Percentiles rank a stretch among this genome's conserved stretches.
phyloP scores from a whole-genome alignment of 2,329 filamentous ascomycete species.

The Thielaviopsis cerberus region DNA sequence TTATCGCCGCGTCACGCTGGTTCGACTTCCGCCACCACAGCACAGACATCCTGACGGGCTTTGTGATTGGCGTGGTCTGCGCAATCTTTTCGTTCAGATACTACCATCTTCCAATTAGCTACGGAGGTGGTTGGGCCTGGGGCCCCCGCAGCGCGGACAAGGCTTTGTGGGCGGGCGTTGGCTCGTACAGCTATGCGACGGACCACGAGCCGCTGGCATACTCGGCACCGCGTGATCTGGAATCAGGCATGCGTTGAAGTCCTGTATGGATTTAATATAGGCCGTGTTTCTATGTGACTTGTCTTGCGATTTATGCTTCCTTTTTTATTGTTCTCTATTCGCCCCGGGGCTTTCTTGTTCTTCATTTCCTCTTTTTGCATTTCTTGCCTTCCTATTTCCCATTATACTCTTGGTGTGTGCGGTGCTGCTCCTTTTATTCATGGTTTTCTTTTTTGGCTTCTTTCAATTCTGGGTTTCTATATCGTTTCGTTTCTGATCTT shows the following conservation, averaged over 20 bases:
- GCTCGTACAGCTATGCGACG: constrained; percentile 36
- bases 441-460: no score
- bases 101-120: constrained; percentile 42
- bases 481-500: no score
- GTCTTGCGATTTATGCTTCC: not conserved
- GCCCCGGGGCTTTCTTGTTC: no score
- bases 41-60: constrained; percentile 84
- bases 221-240: constrained; percentile 2
- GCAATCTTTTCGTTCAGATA: constrained; percentile 63
- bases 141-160: constrained; percentile 53
- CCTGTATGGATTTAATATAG: no score
- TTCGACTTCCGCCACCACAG: constrained; percentile 78
- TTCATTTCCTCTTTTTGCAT: no score
- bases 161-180: constrained; percentile 63
- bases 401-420: no score
- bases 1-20: constrained; percentile 71
- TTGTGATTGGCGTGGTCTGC: constrained; percentile 51
- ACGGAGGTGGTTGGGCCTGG: constrained; percentile 82
- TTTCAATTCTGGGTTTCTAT: no score
- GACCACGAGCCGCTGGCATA: constrained; percentile 17
- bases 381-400: no score
- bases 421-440: no score
- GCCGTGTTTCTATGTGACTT: no score
- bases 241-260: constrained; percentile 4
- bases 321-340: no score